Base-by-base conservation (phyloP, 345 rosid species). In the Microcos paniculata region DNA sequence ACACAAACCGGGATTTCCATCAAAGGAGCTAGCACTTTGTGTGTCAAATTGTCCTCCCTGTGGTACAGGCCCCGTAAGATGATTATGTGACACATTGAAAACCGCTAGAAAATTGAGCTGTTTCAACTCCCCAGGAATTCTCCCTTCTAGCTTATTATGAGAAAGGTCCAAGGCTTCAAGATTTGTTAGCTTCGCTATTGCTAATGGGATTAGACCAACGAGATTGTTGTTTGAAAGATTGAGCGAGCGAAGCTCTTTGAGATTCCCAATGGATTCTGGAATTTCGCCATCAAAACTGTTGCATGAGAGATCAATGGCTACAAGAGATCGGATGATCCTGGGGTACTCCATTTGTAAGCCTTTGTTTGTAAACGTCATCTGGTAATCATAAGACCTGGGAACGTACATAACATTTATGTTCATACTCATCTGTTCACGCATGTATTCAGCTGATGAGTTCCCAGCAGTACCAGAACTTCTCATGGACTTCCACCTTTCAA, bases 311-410 rank as follows among this genome's bases (percentile, higher is more conserved):
- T 71, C 64, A 71, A 71, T 56, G 14, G 64, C 64, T 35, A 15
- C 48, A 14, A 71, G 45, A 13, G 28, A 15, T 19, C 4, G 21
- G 10, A n/a, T 31, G 64, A 71, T 71, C 75, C 23, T 38, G 1
- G n/a, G 13, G 26, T 71, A 71, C 26, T 38, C 11, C 51, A 35
- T 55, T 38, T 56, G 1, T 2, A 2, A 10, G 63, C 65, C 75
- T 56, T 72, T 72, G 40, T 38, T 72, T 72, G 66, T 72, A 13
- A 72, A 23, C 24, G 55, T 28, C 76, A 72, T 72, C 9, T 66
- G 58, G 66, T 58, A 72, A 26, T 1, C 3, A 43, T 19, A 35
- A 8, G 6, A 0, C 43, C 33, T 23, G 23, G 76, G 8, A 14
- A 57, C 52, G 1, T 10, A 2, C 16, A 42, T 6, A 42, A 0